Conservation (phyloP, 176 grass and related monocot genomes). For the Zea mays region Zm-B73-REFERENCE-NAM-5.0 NC_050099.1:143331501-143332000, state of each 20-base stretch:
- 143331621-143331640: slow-evolving; percentile 11
- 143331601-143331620: background rate
- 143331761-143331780: slow-evolving; percentile 26
- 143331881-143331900: slow-evolving; percentile 5
- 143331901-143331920: background rate
- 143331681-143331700: background rate
- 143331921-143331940: background rate
- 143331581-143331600: background rate
- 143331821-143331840: slow-evolving; percentile 6
- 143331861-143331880: slow-evolving; percentile 25
- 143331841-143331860: background rate
- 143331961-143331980: background rate
- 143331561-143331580: background rate
- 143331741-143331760: background rate
- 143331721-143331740: slow-evolving; percentile 9
- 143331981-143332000: slow-evolving; percentile 1
- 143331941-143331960: slow-evolving; percentile 17
- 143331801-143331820: slow-evolving; percentile 16
- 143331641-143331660: slow-evolving; percentile 34
- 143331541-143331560: background rate
- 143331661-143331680: background rate
- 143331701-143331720: slow-evolving; percentile 25
- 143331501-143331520: background rate
- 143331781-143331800: slow-evolving; percentile 18
- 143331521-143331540: background rate